These are phyloP conservation scores for Phialophora macrospora DNA, from an alignment of 2,329 filamentous ascomycete genomes.

Conservation along the genomic window DNA sequence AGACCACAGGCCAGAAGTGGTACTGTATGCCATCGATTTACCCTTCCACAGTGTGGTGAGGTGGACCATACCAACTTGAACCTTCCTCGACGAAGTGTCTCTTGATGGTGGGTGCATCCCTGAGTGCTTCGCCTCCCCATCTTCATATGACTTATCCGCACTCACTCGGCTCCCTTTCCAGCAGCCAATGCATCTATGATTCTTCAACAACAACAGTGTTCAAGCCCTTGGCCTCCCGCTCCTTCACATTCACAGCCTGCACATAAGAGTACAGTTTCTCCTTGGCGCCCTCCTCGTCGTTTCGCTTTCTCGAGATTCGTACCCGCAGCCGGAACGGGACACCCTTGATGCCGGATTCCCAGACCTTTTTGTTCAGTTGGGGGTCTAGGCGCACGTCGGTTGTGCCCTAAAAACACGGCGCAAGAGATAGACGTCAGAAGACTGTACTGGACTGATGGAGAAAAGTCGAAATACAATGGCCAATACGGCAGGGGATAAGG, in stretches of 20 bases:
- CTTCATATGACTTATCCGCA: not conserved
- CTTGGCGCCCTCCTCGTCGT: slow-evolving; percentile 99
- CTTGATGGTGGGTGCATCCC: not conserved
- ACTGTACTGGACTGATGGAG: not conserved
- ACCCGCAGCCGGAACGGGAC: slow-evolving; percentile 96
- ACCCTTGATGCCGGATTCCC: slow-evolving; percentile 98
- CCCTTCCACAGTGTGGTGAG: not conserved
- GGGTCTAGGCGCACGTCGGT: slow-evolving; percentile 96
- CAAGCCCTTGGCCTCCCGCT: slow-evolving; percentile 85
- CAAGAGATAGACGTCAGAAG: not conserved
- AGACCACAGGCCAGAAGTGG: not conserved
- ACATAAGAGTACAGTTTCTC: slow-evolving; percentile 99
- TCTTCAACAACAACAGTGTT: slow-evolving; percentile 84
- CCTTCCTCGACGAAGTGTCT: not conserved
- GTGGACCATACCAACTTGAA: not conserved
- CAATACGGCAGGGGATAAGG: not conserved
- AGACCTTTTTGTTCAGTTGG: slow-evolving; percentile 99
- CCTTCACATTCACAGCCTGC: slow-evolving; percentile 98
- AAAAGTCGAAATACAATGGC: not conserved
- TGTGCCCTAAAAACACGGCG: slow-evolving; percentile 71
- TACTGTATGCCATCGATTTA: not conserved
- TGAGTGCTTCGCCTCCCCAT: not conserved
- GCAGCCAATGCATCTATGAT: slow-evolving; percentile 49
- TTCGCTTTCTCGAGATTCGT: slow-evolving; percentile 99
- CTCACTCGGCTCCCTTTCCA: not conserved